These are phyloP conservation scores for Cordia subcordata DNA, from an alignment of 257 asterid genomes.

Conservation along the genomic window DNA sequence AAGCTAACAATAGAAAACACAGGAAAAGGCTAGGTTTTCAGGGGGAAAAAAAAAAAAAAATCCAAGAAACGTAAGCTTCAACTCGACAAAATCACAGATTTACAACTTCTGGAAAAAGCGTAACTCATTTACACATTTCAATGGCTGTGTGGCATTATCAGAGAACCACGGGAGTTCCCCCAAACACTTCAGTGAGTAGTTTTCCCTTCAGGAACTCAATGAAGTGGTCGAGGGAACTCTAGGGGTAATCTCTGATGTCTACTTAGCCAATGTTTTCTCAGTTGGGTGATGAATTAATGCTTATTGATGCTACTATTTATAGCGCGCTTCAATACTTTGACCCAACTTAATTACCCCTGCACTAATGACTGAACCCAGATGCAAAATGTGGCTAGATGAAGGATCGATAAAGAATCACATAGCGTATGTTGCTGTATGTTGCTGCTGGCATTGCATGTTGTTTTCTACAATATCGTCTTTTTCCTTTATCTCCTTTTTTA, in stretches of 20 bases:
- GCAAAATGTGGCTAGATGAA: slow-evolving; percentile 18
- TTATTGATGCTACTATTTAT: slow-evolving; percentile 1
- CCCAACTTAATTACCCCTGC: not conserved
- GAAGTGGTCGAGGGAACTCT: slow-evolving; percentile 50
- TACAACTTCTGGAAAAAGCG: too few species aligned
- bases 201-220: slow-evolving; percentile 15
- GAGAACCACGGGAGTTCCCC: slow-evolving; percentile 43
- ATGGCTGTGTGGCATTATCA: slow-evolving; percentile 10
- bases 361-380: slow-evolving; percentile 35
- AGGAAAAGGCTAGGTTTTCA: too few species aligned
- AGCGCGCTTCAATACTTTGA: not conserved
- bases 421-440: not conserved
- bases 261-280: not conserved
- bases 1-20: too few species aligned
- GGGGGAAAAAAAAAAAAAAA: too few species aligned
- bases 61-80: too few species aligned
- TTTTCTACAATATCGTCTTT: not conserved
- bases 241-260: slow-evolving; percentile 12
- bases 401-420: slow-evolving; percentile 11
- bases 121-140: too few species aligned
- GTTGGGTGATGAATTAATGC: not conserved
- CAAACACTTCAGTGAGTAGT: slow-evolving; percentile 40
- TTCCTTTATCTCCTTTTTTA: not conserved
- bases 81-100: too few species aligned
- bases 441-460: not conserved